Evolutionary conservation across 116 monocot species (phyloP).

Genomic region (Trichopus zeylanicus): DNA sequence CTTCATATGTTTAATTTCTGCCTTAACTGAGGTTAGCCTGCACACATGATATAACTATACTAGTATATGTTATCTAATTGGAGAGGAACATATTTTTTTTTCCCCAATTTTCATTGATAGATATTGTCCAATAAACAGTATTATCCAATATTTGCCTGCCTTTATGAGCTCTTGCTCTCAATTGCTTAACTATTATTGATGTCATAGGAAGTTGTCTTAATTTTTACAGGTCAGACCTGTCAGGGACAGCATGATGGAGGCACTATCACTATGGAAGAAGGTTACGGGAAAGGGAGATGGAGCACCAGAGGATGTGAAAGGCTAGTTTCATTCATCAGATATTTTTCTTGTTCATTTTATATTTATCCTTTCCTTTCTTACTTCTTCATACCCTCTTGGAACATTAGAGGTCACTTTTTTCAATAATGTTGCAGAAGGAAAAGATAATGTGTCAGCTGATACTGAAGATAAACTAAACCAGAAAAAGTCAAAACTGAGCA

Average conservation of each 20-base stretch:
- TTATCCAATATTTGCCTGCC: not conserved
- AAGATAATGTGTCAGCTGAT: slow-evolving; percentile 24
- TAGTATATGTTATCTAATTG: too few relatives aligned
- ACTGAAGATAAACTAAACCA: slow-evolving; percentile 30
- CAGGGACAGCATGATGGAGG: slow-evolving; percentile 82
- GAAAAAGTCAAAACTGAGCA: slow-evolving; percentile 27
- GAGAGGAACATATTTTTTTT: too few relatives aligned
- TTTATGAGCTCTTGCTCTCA: not conserved
- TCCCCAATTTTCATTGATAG: too few relatives aligned
- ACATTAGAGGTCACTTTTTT: too few relatives aligned
- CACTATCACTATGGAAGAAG: slow-evolving; percentile 69
- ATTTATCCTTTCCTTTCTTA: not conserved
- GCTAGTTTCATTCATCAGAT: slow-evolving; percentile 10
- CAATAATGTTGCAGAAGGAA: slow-evolving; percentile 20
- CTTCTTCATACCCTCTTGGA: not conserved
- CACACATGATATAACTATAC: too few relatives aligned
- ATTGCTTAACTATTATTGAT: not conserved
- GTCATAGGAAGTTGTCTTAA: not conserved
- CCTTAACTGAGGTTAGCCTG: not conserved
- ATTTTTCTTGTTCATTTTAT: not conserved
- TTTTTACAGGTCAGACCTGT: slow-evolving; percentile 73
- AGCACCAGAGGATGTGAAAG: slow-evolving; percentile 25
- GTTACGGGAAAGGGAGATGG: slow-evolving; percentile 42
- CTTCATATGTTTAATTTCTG: not conserved
- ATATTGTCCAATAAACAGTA: not conserved